Conservation (phyloP, 2,329 filamentous ascomycete genomes). For the Chrysosporium queenslandicum region DNA sequence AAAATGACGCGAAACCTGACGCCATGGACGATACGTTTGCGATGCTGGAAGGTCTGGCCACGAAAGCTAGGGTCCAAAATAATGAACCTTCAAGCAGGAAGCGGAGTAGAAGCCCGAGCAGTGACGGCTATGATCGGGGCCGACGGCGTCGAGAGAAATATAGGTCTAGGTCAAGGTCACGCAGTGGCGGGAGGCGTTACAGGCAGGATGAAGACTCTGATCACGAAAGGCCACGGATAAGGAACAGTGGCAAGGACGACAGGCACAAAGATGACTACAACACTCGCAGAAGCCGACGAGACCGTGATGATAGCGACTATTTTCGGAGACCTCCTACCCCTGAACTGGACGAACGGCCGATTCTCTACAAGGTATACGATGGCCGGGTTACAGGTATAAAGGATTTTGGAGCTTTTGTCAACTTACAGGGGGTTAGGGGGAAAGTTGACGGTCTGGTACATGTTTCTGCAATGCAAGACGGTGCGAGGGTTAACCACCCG, state of each 20-base stretch:
- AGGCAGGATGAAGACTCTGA: conserved; percentile 42
- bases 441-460: conserved; percentile 91
- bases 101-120: conserved; percentile 45
- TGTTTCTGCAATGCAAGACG: conserved; percentile 76
- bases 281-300: conserved; percentile 33
- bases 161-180: conserved; percentile 45
- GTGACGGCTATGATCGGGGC: conserved; percentile 39
- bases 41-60: conserved; percentile 74
- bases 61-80: conserved; percentile 45
- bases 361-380: conserved; percentile 79
- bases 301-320: conserved; percentile 44
- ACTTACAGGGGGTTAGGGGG: conserved; percentile 73
- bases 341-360: conserved; percentile 71
- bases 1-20: conserved; percentile 43
- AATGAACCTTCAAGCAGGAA: conserved; percentile 38
- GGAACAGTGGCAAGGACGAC: conserved; percentile 45
- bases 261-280: conserved; percentile 39
- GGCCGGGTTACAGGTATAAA: conserved; percentile 87
- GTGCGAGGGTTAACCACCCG: conserved; percentile 80
- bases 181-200: conserved; percentile 31
- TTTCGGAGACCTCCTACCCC: conserved; percentile 57
- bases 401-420: conserved; percentile 92
- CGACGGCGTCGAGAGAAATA: conserved; percentile 28
- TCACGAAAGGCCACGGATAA: conserved; percentile 32
- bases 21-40: conserved; percentile 89